phyloP scores from a whole-genome alignment of 306 rosid species.

The Vicia villosa region DNA sequence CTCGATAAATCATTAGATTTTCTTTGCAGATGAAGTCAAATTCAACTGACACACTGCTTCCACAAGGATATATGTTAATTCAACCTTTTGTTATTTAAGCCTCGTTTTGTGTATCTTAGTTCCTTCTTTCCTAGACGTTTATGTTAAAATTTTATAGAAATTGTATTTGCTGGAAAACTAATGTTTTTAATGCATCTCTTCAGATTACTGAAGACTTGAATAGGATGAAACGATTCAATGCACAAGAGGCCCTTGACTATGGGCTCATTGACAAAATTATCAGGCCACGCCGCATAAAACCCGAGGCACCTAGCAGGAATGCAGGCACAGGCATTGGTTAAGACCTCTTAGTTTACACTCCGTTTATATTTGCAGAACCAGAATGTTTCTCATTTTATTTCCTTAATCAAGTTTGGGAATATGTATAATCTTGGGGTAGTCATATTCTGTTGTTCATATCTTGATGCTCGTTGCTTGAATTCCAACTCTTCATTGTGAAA shows the following conservation, averaged over 20 bases:
- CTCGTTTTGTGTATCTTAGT: constrained; percentile 15
- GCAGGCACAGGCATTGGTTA: constrained; percentile 82
- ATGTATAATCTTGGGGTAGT: constrained; percentile 36
- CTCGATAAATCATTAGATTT: constrained; percentile 27
- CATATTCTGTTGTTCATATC: constrained; percentile 33
- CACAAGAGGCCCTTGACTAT: constrained; percentile 90
- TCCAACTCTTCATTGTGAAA: constrained; percentile 8
- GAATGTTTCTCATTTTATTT: constrained; percentile 24
- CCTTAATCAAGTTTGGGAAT: constrained; percentile 24
- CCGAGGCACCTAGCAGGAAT: constrained; percentile 74
- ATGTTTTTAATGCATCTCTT: constrained; percentile 35
- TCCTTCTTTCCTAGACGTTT: constrained; percentile 3
- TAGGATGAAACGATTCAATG: constrained; percentile 65
- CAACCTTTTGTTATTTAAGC: constrained; percentile 4
- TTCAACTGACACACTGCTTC: constrained; percentile 7
- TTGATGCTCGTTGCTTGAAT: constrained; percentile 7
- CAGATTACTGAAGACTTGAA: constrained; percentile 74
- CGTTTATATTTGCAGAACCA: constrained; percentile 16
- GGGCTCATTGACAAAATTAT: constrained; percentile 82
- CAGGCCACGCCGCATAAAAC: constrained; percentile 82
- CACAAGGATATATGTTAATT: constrained; percentile 15
- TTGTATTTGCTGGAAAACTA: constrained; percentile 24
- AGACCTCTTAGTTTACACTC: constrained; percentile 34
- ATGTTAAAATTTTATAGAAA: constrained; percentile 24
- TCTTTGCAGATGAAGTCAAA: constrained; percentile 16